Evolutionary conservation across 116 monocot genomes (phyloP).

Genomic region (Papilionanthe hybrid): DNA sequence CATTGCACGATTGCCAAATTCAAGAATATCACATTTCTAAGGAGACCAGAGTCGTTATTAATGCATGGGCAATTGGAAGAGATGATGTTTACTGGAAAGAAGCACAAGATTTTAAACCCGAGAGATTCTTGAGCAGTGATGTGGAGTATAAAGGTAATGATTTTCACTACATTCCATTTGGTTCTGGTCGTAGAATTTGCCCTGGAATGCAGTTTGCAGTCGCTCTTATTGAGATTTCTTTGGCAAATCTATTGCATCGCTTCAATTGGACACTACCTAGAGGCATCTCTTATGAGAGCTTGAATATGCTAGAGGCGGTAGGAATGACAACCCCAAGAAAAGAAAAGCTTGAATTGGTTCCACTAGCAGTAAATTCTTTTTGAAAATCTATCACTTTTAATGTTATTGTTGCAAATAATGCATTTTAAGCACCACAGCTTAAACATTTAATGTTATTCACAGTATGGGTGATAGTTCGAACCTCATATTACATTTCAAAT

Average conservation of each 20-base stretch:
- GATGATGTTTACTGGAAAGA: not conserved
- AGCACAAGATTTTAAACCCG: not conserved
- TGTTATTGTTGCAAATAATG: no score
- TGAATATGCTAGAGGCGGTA: not conserved
- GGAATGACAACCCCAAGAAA: not conserved
- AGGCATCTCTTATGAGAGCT: not conserved
- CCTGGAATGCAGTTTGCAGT: conserved; percentile 1
- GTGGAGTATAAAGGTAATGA: not conserved
- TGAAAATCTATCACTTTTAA: no score
- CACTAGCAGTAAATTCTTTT: not conserved
- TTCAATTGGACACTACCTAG: not conserved
- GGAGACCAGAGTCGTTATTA: not conserved
- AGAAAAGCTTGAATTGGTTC: conserved; percentile 5
- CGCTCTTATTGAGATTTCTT: not conserved
- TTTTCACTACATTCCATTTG: not conserved
- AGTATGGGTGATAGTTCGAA: no score
- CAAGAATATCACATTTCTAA: not conserved
- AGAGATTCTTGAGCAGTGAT: not conserved
- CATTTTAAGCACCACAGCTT: no score
- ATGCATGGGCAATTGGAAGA: not conserved
- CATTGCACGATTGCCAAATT: not conserved
- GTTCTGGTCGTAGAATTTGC: not conserved
- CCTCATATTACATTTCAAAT: no score
- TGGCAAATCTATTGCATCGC: conserved; percentile 2
- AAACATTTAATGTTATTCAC: no score